Evolutionary conservation across 768 basidiomycete genomes (phyloP), one percentile per base, ranked within the genome.

Genomic region (Boletus sensibilis): DNA sequence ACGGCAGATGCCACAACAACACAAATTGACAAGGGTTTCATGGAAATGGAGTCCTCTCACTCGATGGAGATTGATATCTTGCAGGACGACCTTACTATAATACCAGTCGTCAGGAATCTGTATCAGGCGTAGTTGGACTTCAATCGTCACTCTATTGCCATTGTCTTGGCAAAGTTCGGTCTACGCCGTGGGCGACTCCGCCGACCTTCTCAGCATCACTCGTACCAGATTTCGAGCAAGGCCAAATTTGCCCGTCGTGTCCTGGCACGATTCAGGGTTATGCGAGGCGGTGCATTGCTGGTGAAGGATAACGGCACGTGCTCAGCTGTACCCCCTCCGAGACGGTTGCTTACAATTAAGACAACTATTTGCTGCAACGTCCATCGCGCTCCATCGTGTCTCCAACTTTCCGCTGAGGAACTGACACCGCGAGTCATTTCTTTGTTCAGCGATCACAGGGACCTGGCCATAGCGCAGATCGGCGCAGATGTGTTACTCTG

Each of bases 221-320:
- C 14, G 3, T n/a, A 6, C 9, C 41, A 49, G 20, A 38, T 34
- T 41, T 35, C 16, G 41, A 33, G n/a, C 52, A 56, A 50, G 64
- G 64, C 33, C 35, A 56, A 46, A 14, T 18, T 40, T 59, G 7
- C 49, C 57, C 64, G 52, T 29, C 46, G 40, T 52, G 52, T 34
- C 51, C 20, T 42, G 18, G 9, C 12, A 38, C 6, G 39, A n/a
- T 23, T 29, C 37, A 54, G 29, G 12, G 31, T 50, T 34, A 27
- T n/a, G 41, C 8, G 6, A n/a, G 12, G 21, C 23, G 10, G 27
- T 9, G 14, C 39, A 39, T 29, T 23, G 8, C 12, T 20, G 12
- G 5, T 25, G 23, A 37, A 27, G 13, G 43, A 44, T 27, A 10
- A n/a, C 23, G 43, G 16, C 11, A 16, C 18, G 3, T 11, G 18